phyloP scores from a whole-genome alignment of 768 basidiomycete genomes.

The Lactifluus pinguis region DNA sequence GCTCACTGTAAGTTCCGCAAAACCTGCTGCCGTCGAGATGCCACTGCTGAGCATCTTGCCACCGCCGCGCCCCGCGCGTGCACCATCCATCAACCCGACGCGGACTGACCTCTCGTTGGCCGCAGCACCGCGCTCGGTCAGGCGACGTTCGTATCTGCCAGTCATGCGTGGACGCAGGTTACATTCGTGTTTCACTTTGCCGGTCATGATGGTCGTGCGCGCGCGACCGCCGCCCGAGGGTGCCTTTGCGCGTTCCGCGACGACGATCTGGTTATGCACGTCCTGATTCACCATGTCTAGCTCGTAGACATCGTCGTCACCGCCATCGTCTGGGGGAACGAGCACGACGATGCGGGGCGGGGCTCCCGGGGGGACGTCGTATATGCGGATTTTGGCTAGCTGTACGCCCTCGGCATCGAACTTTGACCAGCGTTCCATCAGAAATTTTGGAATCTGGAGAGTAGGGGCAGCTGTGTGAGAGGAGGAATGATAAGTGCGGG shows the following conservation, averaged over 20 bases:
- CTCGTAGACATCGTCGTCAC: conserved; percentile 62
- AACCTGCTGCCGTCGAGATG: conserved; percentile 50
- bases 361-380: conserved; percentile 33
- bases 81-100: conserved; percentile 69
- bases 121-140: conserved; percentile 55
- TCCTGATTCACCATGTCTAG: conserved; percentile 80
- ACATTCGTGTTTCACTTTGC: conserved; percentile 75
- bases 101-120: conserved; percentile 60
- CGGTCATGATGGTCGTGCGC: conserved; percentile 69
- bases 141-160: conserved; percentile 58
- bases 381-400: conserved; percentile 80
- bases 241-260: conserved; percentile 74
- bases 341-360: conserved; percentile 59
- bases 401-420: conserved; percentile 67
- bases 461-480: background rate
- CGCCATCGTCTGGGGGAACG: conserved; percentile 47
- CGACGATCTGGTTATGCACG: conserved; percentile 79
- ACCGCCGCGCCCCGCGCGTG: conserved; percentile 58
- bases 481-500: background rate
- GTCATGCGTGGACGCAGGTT: conserved; percentile 61
- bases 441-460: conserved; percentile 68
- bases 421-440: conserved; percentile 80
- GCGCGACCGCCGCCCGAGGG: conserved; percentile 43
- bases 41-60: conserved; percentile 77
- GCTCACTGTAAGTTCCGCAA: conserved; percentile 60